Base-by-base conservation (phyloP, 2,329 filamentous ascomycete species). In the Gnomoniopsis smithogilvyi region DNA sequence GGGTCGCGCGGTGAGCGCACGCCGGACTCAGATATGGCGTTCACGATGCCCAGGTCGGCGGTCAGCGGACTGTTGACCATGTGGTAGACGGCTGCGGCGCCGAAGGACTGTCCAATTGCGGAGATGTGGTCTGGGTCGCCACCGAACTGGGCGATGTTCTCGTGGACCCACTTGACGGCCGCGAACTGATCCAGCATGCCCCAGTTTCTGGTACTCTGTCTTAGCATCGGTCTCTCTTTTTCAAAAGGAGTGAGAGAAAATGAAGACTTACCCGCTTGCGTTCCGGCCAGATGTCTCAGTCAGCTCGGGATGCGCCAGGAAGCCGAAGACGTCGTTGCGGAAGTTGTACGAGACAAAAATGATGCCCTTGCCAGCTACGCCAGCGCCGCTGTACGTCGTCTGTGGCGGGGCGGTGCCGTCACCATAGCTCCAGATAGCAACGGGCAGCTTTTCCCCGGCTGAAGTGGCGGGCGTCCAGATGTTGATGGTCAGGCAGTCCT, bases 251-350 rank as follows among this genome's bases (percentile, higher is more conserved):
- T 30, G 26, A 30, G 26, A 30, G 4, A 8, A 8, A 30, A 30
- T 4, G 8, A 30, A 30, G 8, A 30, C 26, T 30, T 8, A 30
- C 26, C 26, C 26, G 26, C 26, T 30, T 4, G 26, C 26, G 8
- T 30, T 30, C 26, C 26, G 26, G 26, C 26, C 26, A 8, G 26
- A 4, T 8, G 26, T 30, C 21, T 60, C 56, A 6, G 43, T 61
- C 19, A 67, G 49, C 50, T 67, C 61, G 1, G 63, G 60, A 10
- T 47, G 45, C 10, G 55, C 61, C 17, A 59, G 49, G 58, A 59
- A 92, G 0, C 90, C 90, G 65, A 91, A 76, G 6, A 83, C 81
- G 2, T 85, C 85, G 49, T 90, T 78, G 10, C 88, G 80, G 69
- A 89, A 85, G 70, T 82, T 83, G 67, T 87, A 81, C 68, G 77